These are phyloP conservation scores for Eucalyptus urophylla DNA, from an alignment of 345 rosid genomes.

Conservation along the genomic window DNA sequence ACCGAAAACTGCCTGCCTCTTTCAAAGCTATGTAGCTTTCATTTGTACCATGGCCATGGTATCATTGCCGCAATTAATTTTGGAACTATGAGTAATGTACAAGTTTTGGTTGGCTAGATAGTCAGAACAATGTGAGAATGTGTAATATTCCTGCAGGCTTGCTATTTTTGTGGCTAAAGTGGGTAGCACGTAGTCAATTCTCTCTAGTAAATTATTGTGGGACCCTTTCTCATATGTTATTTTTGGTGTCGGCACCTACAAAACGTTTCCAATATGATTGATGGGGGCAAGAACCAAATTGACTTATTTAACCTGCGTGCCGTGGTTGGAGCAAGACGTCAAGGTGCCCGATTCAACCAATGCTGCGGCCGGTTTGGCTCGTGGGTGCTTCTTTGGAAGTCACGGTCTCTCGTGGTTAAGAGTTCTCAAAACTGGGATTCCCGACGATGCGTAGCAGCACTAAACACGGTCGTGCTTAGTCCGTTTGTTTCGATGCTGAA, in stretches of 20 bases:
- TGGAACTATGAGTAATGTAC: neutral
- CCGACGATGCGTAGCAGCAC: neutral
- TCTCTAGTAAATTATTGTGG: neutral
- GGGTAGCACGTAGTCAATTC: neutral
- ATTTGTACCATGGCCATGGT: neutral
- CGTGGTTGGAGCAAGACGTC: neutral
- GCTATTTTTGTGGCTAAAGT: neutral
- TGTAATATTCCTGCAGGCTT: neutral
- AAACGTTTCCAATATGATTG: neutral
- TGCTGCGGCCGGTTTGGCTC: neutral
- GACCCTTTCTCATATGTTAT: neutral
- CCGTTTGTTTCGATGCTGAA: neutral
- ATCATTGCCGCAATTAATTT: neutral
- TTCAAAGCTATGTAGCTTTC: neutral
- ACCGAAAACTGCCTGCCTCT: neutral
- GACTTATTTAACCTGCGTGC: neutral
- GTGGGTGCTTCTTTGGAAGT: neutral
- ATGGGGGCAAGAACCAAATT: neutral
- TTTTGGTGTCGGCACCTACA: neutral
- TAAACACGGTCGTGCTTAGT: neutral
- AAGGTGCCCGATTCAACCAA: neutral
- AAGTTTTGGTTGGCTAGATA: neutral
- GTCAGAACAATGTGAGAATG: neutral
- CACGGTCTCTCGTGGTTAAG: neutral
- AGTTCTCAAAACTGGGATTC: neutral